Evolutionary conservation across 495 filamentous ascomycete genomes (phyloP).

Genomic region (Aspergillus nanangensis): DNA sequence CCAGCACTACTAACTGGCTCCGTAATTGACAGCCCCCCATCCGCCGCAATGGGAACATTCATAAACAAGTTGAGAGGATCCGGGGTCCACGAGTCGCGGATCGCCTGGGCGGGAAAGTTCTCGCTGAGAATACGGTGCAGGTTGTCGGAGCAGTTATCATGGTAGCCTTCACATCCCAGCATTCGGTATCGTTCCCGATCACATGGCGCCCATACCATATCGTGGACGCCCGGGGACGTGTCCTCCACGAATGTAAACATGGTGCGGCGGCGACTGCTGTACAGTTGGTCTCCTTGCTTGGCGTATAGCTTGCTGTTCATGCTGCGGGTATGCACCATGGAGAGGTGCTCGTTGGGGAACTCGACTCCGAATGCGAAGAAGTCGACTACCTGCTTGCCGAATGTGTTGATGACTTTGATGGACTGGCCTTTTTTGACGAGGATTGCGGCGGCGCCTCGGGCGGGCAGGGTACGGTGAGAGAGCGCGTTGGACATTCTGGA

Average conservation of each 20-base stretch:
- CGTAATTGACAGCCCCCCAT: conserved; percentile 25
- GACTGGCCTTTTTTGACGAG: neutral
- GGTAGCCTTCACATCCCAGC: conserved; percentile 27
- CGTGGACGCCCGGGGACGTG: conserved; percentile 36
- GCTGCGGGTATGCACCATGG: conserved; percentile 39
- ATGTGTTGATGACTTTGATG: conserved; percentile 38
- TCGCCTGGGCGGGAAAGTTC: neutral
- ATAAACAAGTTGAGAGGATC: conserved; percentile 46
- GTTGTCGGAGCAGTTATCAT: conserved; percentile 42
- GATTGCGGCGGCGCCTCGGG: no score
- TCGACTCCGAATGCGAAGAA: conserved; percentile 42
- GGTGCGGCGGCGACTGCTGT: conserved; percentile 27
- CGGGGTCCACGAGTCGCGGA: conserved; percentile 19
- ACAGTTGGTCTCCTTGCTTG: conserved; percentile 26
- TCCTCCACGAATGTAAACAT: conserved; percentile 35
- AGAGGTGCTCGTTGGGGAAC: conserved; percentile 28
- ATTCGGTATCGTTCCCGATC: conserved; percentile 31
- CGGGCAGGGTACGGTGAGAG: no score
- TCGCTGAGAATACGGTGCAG: no score
- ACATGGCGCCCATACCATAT: conserved; percentile 38
- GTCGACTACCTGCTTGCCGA: conserved; percentile 49
- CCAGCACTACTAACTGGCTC: conserved; percentile 28
- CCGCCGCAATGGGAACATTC: conserved; percentile 36
- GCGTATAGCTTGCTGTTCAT: conserved; percentile 22
- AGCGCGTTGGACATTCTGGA: no score